phyloP scores from a whole-genome alignment of 257 asterid genomes.

The Ballota nigra region DNA sequence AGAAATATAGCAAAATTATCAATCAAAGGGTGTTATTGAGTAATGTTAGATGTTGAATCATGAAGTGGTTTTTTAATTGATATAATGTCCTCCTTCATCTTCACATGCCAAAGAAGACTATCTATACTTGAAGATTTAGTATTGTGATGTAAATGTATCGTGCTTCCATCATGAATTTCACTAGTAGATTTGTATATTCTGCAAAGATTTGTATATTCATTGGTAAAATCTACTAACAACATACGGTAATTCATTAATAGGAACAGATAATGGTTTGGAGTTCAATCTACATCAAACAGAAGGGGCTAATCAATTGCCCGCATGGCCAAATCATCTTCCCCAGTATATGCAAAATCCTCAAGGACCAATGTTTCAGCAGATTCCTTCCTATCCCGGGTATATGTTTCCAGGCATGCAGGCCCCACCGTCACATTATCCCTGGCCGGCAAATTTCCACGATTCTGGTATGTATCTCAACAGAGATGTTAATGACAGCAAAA shows the following conservation, averaged over 20 bases:
- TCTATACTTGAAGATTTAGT: background rate
- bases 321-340: conserved; percentile 45
- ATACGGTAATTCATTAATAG: conserved; percentile 21
- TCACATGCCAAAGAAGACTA: background rate
- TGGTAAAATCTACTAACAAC: background rate
- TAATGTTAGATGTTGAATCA: background rate
- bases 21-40: background rate
- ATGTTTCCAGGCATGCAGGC: conserved; percentile 53
- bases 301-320: conserved; percentile 45
- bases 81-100: background rate
- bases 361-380: conserved; percentile 53
- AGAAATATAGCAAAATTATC: background rate
- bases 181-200: background rate
- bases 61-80: background rate
- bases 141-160: background rate
- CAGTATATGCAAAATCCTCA: conserved; percentile 60
- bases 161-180: background rate
- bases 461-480: conserved; percentile 30
- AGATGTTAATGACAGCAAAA: conserved; percentile 34
- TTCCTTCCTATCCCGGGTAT: conserved; percentile 55
- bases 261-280: conserved; percentile 44
- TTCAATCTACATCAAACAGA: conserved; percentile 45
- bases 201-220: background rate
- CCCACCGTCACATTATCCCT: conserved; percentile 50
- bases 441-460: conserved; percentile 57